Evolutionary conservation across 306 rosid genomes (phyloP), one percentile per base, ranked within the genome.

Genomic region (Cucurbita pepo): DNA sequence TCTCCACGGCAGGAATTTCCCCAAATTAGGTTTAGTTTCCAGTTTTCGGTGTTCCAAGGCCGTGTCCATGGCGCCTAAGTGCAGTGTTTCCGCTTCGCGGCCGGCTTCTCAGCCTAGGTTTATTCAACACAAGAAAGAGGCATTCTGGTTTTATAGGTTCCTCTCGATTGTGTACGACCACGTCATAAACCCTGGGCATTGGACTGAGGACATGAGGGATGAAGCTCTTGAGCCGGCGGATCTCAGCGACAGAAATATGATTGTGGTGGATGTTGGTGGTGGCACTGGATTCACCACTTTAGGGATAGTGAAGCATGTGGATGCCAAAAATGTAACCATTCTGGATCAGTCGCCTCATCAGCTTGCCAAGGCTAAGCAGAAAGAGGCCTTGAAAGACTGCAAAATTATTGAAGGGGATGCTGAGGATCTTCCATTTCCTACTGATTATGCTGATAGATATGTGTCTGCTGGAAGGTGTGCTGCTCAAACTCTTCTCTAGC

Each of bases 161-260:
- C 94, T 93, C 12, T 88, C 97, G 10, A 87, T 93, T 80, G 97
- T 90, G 76, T 93, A 90, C 62, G 97, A 93, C 81, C 97, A 90
- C 74, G 61, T 90, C 37, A 87, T 93, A 52, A 93, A 93, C 79
- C 98, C 98, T 47, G 96, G 96, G 16, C 97, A 90, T 58, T 93
- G 98, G 96, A 90, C 96, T 14, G 98, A 88, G 83, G 98, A 93
- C 67, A 90, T 93, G 97, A 88, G 98, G 73, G 98, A 93, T 52
- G 97, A 93, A 0, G 98, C 97, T 22, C 97, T 93, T 16, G 96
- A 90, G 74, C 97, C 97, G 0, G 97, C 98, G 30, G 97, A 90
- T 69, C 96, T 93, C 12, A 74, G 19, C 74, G 71, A 88, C 59
- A 73, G 90, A 80, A 86, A 76, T 1, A 90, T 93, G 97, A 10